Percentiles rank a stretch among this genome's conserved stretches.
These are phyloP conservation scores for Barnettozyma sucrosica DNA, from an alignment of 805 yeast species.

Conservation along the genomic window DNA sequence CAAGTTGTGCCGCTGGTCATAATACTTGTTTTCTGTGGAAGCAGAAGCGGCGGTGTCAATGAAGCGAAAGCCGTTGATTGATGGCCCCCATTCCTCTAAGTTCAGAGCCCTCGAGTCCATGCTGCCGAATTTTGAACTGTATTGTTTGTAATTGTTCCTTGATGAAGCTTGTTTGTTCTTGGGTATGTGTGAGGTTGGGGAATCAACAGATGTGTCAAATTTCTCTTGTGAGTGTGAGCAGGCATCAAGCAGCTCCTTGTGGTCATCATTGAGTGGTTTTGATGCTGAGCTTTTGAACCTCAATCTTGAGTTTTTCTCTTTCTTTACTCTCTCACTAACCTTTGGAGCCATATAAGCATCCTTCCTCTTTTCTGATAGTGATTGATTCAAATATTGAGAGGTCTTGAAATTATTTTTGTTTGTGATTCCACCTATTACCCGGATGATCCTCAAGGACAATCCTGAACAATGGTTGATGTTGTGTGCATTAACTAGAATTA, in stretches of 20 bases:
- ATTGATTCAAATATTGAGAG: too few species aligned
- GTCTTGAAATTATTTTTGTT: too few species aligned
- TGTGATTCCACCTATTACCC: too few species aligned
- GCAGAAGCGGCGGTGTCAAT: constrained; percentile 5
- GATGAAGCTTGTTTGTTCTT: not conserved
- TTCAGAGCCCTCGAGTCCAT: not conserved
- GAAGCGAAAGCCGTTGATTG: constrained; percentile 25
- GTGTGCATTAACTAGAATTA: not conserved
- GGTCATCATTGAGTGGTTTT: not conserved
- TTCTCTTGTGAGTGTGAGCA: not conserved
- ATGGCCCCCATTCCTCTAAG: constrained; percentile 25
- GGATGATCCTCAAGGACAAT: not conserved
- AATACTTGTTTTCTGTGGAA: constrained; percentile 6
- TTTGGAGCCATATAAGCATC: not conserved
- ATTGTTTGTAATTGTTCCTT: not conserved
- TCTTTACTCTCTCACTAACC: not conserved
- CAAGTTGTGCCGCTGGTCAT: constrained; percentile 8
- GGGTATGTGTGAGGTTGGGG: not conserved
- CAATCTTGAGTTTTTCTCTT: not conserved
- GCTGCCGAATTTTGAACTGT: too few species aligned
- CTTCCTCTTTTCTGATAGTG: not conserved
- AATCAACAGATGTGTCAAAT: not conserved
- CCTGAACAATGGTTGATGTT: too few species aligned
- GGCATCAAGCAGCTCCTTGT: not conserved
- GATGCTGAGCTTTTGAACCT: not conserved